Evolutionary conservation across 2,329 filamentous ascomycete genomes (phyloP), one percentile per base, ranked within the genome.

Genomic region (Trichocomaceae sp.): DNA sequence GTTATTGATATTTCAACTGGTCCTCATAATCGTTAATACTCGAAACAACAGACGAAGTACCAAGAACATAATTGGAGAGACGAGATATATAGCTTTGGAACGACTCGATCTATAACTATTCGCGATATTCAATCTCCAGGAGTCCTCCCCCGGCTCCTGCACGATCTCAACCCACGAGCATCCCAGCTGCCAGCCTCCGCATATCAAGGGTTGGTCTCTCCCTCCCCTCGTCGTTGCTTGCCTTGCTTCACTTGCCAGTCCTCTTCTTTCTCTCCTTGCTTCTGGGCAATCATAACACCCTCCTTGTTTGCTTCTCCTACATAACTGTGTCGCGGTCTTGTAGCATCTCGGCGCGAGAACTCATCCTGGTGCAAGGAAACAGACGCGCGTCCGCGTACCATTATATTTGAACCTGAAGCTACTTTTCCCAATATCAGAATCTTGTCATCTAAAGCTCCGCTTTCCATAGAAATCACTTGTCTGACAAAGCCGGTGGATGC

Each of bases 241-340:
- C 49, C 54, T 56, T 52, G 54, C 54, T 26, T 56, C 39, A 23
- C 47, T 17, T 39, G 50, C 50, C 50, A 53, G 47, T 47, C 50
- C 41, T 47, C 42, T 10, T 41, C 19, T 6, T 26, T n/a, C 41
- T 37, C 50, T 52, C 50, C 50, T 52, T 52, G 50, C 50, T 33
- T 44, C 23, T 35, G 26, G 31, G 19, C 15, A 45, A 15, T 44
- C 39, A 17, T 19, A 15, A 26, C 39, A 15, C 12, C 26, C 26
- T 20, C 15, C 20, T 45, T 35, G 39, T n/a, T 19, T 22, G 3
- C 19, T 1, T 35, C 41, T 45, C 29, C 50, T 45, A 52, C 50
- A 45, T 45, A 45, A 42, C 37, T 37, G 35, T 37, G 29, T 33
- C 29, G 29, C 29, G 29, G 29, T 33, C 6, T 37, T 17, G 5